Conservation (phyloP, 495 filamentous ascomycete species). For the Trichoderma parareesei region DNA sequence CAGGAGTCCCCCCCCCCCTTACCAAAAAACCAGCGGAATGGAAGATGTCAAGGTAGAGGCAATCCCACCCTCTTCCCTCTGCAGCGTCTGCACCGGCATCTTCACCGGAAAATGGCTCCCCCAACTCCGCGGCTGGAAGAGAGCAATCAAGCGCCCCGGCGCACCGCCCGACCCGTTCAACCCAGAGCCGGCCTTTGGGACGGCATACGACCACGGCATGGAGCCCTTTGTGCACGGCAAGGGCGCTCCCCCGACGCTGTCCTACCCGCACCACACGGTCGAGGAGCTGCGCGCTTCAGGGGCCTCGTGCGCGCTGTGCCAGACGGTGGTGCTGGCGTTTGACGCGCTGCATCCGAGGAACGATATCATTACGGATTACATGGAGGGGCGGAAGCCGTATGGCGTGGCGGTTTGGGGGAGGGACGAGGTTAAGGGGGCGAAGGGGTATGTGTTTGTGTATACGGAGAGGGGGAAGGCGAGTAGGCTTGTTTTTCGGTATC, state of each 20-base stretch:
- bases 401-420: background rate
- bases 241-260: background rate
- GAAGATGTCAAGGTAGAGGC: background rate
- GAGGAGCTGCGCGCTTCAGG: background rate
- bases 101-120: background rate
- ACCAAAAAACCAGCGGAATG: too few species aligned
- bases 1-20: too few species aligned
- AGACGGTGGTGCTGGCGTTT: conserved; percentile 7
- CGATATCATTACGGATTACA: background rate
- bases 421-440: background rate
- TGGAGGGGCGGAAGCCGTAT: conserved; percentile 9
- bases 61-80: conserved; percentile 1
- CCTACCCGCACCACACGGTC: background rate
- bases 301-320: background rate
- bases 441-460: background rate
- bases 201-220: conserved; percentile 5
- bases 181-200: background rate
- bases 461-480: background rate
- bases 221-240: background rate
- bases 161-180: background rate
- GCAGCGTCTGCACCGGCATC: conserved; percentile 5
- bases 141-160: background rate
- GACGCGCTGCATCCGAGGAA: conserved; percentile 3
- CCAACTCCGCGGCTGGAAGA: background rate
- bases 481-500: background rate